Percentiles rank a stretch among this genome's conserved stretches.
phyloP scores from a whole-genome alignment of 352 stramenopile genomes.

The Globisporangium ultimum region DNA sequence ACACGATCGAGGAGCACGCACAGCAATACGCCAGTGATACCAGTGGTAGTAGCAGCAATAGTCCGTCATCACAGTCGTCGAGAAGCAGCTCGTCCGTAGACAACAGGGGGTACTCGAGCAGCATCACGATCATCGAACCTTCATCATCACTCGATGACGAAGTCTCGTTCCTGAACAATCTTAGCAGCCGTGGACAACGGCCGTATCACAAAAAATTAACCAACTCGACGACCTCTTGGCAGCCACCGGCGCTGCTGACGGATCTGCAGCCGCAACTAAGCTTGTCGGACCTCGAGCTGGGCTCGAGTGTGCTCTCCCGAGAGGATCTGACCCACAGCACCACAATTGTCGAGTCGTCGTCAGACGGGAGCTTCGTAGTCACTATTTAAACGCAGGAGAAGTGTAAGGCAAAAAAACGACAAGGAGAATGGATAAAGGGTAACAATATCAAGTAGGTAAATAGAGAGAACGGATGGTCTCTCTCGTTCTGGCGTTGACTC shows the following conservation, averaged over 20 bases:
- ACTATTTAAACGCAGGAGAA: constrained; percentile 41
- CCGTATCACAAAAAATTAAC: constrained; percentile 25
- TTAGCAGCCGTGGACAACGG: background rate
- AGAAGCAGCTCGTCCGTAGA: constrained; percentile 27
- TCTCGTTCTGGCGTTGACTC: too few relatives aligned
- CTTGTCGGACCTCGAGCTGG: constrained; percentile 11
- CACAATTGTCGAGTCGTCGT: constrained; percentile 45
- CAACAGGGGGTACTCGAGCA: constrained; percentile 32
- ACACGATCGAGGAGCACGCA: constrained; percentile 40
- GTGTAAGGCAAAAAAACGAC: too few relatives aligned
- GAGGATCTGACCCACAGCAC: too few relatives aligned
- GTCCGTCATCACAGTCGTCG: constrained; percentile 35
- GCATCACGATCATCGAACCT: constrained; percentile 35
- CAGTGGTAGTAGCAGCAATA: constrained; percentile 13
- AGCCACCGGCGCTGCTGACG: background rate
- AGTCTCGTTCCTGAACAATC: constrained; percentile 12
- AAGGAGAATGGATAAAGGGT: background rate
- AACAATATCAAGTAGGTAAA: constrained; percentile 3
- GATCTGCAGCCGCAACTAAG: constrained; percentile 10
- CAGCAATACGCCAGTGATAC: too few relatives aligned
- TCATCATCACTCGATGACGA: constrained; percentile 5
- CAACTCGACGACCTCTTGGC: constrained; percentile 8
- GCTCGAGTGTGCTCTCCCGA: background rate
- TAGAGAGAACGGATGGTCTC: constrained; percentile 1
- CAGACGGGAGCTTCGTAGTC: constrained; percentile 50